These are phyloP conservation scores for Stylonectria norvegica DNA, from an alignment of 2,329 filamentous ascomycete species.

Conservation along the genomic window DNA sequence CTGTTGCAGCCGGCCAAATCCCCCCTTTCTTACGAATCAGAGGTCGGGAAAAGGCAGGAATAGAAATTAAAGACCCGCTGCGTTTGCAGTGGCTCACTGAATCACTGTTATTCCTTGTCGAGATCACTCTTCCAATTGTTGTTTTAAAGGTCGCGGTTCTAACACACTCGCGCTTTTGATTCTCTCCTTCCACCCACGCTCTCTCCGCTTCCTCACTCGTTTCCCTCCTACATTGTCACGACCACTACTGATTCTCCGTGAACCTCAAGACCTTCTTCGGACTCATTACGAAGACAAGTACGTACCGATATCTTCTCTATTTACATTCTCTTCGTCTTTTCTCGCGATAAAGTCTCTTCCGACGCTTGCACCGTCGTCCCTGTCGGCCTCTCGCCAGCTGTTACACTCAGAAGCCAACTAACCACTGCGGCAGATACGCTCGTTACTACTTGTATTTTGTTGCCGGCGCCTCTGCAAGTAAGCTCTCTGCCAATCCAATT, in stretches of 20 bases:
- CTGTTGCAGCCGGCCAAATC: no score
- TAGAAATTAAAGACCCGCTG: no score
- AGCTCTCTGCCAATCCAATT: not conserved
- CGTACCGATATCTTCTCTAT: not conserved
- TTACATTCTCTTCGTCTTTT: not conserved
- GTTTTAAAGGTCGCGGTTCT: not conserved
- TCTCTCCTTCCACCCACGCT: conserved; percentile 11
- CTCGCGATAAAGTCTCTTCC: no score
- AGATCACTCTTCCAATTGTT: conserved; percentile 1
- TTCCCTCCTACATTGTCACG: conserved; percentile 11
- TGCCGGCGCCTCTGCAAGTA: conserved; percentile 16
- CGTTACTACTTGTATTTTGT: conserved; percentile 13
- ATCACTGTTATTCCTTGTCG: conserved; percentile 16
- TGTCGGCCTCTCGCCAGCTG: no score
- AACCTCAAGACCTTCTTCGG: not conserved
- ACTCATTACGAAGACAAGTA: conserved; percentile 2
- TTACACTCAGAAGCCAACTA: conserved; percentile 5
- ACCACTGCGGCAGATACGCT: conserved; percentile 14
- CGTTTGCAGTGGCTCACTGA: no score
- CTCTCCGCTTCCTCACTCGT: conserved; percentile 1
- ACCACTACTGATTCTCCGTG: conserved; percentile 4
- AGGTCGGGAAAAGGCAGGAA: no score
- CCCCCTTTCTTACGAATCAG: no score
- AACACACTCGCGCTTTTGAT: conserved; percentile 7
- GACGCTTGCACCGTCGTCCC: no score